Conservation (phyloP, 1,284 basidiomycete genomes). For the Psilocybe mexicana region DNA sequence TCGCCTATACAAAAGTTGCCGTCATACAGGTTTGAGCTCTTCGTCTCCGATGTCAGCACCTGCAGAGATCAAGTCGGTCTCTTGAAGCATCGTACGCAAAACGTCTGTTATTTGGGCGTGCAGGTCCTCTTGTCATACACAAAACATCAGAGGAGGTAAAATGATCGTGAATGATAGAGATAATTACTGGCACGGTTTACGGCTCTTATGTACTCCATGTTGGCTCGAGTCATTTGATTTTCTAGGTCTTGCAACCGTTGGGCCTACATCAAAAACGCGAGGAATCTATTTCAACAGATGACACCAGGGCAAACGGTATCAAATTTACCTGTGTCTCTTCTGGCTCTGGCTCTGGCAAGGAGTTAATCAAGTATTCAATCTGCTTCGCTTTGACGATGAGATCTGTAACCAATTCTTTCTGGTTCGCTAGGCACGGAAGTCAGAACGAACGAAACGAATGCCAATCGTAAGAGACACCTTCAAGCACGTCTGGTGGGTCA, state of each 20-base stretch:
- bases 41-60: not conserved
- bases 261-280: conserved; percentile 44
- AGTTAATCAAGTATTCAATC: conserved; percentile 77
- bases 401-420: conserved; percentile 77
- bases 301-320: conserved; percentile 27
- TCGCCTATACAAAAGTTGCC: no score
- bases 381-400: conserved; percentile 83
- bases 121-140: no score
- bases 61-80: no score
- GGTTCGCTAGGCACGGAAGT: conserved; percentile 41
- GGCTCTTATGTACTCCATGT: conserved; percentile 63
- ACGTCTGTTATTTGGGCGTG: no score
- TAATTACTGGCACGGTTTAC: not conserved
- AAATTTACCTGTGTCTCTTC: conserved; percentile 65
- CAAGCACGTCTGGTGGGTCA: conserved; percentile 64
- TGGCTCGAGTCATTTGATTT: conserved; percentile 67
- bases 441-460: not conserved
- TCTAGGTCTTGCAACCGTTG: conserved; percentile 43
- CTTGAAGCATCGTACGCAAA: no score
- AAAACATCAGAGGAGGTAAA: no score
- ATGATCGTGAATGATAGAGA: no score
- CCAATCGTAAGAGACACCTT: conserved; percentile 47
- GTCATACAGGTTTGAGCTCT: not conserved
- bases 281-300: not conserved
- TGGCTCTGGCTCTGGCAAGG: conserved; percentile 70